Percentiles rank a stretch among this genome's conserved stretches.
Evolutionary conservation across 306 rosid genomes (phyloP).

Genomic region (Hippophae tibetana): DNA sequence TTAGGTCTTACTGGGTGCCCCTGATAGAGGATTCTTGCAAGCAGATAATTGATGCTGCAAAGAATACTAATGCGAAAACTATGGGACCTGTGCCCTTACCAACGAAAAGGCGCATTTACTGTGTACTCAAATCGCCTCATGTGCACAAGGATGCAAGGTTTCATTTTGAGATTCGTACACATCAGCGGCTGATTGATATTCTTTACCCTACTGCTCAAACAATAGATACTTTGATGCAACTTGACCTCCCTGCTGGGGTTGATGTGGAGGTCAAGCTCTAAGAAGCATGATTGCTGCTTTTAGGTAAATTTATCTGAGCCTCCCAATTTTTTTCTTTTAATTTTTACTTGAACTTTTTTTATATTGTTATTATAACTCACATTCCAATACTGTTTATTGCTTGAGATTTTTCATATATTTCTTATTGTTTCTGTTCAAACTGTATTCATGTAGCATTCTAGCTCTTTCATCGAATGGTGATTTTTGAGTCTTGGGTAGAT

Average conservation of each 20-base stretch:
- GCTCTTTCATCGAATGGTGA: no score
- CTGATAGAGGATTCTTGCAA: conserved; percentile 96
- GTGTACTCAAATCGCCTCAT: conserved; percentile 87
- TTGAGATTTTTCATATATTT: no score
- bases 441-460: no score
- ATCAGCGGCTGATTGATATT: conserved; percentile 91
- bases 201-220: conserved; percentile 94
- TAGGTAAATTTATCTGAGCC: no score
- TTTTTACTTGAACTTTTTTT: no score
- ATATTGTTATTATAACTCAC: no score
- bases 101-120: conserved; percentile 71
- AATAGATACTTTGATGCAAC: conserved; percentile 87
- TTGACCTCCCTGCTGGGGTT: conserved; percentile 96
- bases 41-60: conserved; percentile 93
- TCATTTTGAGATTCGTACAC: conserved; percentile 89
- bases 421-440: no score
- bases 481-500: no score
- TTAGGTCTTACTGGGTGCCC: conserved; percentile 86
- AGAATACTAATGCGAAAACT: conserved; percentile 84
- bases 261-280: conserved; percentile 97
- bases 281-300: conserved; percentile 9
- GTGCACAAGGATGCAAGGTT: conserved; percentile 92
- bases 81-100: conserved; percentile 99
- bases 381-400: no score
- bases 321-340: no score